phyloP scores from a whole-genome alignment of 2,329 filamentous ascomycete genomes.

The Phaeosphaeriaceae sp. region DNA sequence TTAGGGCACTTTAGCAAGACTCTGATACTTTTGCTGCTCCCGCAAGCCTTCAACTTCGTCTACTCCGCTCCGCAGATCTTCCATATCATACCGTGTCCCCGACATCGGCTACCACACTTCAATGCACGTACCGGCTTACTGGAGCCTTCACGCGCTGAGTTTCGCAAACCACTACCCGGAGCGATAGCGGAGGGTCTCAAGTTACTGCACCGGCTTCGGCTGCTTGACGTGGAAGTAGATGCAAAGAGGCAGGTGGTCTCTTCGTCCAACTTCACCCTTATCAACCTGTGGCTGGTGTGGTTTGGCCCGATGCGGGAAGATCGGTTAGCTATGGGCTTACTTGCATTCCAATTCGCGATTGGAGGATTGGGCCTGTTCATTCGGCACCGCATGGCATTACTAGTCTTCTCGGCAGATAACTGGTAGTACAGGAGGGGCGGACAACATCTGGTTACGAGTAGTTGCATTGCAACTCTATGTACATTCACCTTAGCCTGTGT shows the following conservation, averaged over 20 bases:
- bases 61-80: constrained; percentile 95
- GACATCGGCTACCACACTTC: constrained; percentile 89
- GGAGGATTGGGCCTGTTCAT: constrained; percentile 86
- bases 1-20: constrained; percentile 98
- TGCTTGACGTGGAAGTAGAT: constrained; percentile 73
- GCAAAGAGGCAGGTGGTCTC: constrained; percentile 74
- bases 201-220: constrained; percentile 70
- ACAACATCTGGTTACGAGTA: neutral
- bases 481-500: neutral
- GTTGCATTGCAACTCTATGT: neutral
- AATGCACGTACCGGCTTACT: constrained; percentile 84
- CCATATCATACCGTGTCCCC: constrained; percentile 86
- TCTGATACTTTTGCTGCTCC: constrained; percentile 84
- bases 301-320: constrained; percentile 91
- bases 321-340: constrained; percentile 78
- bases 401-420: constrained; percentile 93
- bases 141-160: constrained; percentile 84
- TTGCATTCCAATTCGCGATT: constrained; percentile 76
- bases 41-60: constrained; percentile 95
- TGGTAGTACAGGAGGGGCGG: constrained; percentile 27
- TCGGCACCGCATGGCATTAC: constrained; percentile 81
- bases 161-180: constrained; percentile 71
- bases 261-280: constrained; percentile 87
- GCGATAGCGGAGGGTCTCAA: constrained; percentile 70
- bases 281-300: constrained; percentile 97